Base-by-base conservation (phyloP, 371 early-diverging fungal genomes). In the Chytridiales sp. region DNA sequence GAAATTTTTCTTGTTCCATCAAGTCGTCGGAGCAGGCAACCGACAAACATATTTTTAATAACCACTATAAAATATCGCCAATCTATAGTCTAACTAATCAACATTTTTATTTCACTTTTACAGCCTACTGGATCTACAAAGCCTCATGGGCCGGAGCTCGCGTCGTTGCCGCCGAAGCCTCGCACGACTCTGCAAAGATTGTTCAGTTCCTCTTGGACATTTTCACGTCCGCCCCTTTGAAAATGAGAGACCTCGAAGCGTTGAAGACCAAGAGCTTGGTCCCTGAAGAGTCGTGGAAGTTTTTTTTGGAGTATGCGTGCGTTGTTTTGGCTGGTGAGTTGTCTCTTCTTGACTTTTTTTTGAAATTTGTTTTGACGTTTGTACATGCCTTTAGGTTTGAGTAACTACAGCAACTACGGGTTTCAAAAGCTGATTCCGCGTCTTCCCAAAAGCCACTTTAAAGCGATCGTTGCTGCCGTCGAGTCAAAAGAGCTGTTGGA, bases 401-500 rank as follows among this genome's bases (percentile, higher is more conserved):
- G 79, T 62, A 84, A 86, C 63, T 83, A 80, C 75, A 79, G 78
- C 42, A 71, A 75, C 0, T 86, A 84, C 67, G 86, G 85, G 35
- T 85, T 84, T 62, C 78, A 78, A 42, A 86, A 84, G 69, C 81
- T 86, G 58, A 67, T 86, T 36, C 86, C 86, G 31, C 75, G 84
- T 8, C 34, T 79, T 3, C 41, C 69, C 15, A 39, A 39, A 19
- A 49, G 26, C 22, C 57, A 64, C 11, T 72, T 75, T 32, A 43
- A 54, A 4, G 62, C 64, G 56, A 70, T 69, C 46, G 71, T 84
- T 34, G 69, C 76, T 0, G 75, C 67, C 11, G 70, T 73, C 6
- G 74, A 63, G 5, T 47, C 52, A 1, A 22, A 57, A 3, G 42
- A 50, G 6, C 79, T 77, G 11, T 13, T 50, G 6, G 44, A 29